phyloP scores from a whole-genome alignment of 352 stramenopile species.

The Thalassiosira ordinaria region DNA sequence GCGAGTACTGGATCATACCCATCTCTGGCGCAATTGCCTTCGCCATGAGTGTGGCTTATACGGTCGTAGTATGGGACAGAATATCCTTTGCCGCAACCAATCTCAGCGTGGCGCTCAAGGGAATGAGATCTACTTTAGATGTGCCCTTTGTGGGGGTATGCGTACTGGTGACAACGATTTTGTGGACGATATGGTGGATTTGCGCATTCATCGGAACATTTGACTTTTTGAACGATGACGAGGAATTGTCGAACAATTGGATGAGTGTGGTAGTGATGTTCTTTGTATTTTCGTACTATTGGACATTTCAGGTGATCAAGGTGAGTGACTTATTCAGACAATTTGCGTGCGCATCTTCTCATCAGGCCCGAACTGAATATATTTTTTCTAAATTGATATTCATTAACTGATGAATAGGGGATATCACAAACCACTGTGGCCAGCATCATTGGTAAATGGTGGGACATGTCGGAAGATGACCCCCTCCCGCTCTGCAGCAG shows the following conservation, averaged over 20 bases:
- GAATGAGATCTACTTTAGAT: constrained; percentile 48
- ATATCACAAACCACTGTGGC: constrained; percentile 54
- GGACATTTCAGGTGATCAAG: constrained; percentile 78
- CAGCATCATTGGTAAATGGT: constrained; percentile 55
- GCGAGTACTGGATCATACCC: constrained; percentile 36
- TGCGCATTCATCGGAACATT: constrained; percentile 70
- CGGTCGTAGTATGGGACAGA: constrained; percentile 53
- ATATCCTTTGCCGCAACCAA: constrained; percentile 54
- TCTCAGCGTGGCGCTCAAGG: constrained; percentile 50
- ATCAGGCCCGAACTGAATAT: no score
- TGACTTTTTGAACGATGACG: constrained; percentile 59
- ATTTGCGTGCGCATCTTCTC: no score
- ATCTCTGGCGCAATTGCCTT: constrained; percentile 26
- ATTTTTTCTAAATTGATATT: no score
- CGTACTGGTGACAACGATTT: constrained; percentile 41
- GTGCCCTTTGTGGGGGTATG: constrained; percentile 41
- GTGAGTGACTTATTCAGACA: no score
- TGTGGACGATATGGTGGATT: constrained; percentile 85
- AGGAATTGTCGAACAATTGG: constrained; percentile 57
- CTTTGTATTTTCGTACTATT: constrained; percentile 72
- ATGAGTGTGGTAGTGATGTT: constrained; percentile 57
- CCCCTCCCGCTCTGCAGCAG: constrained; percentile 34
- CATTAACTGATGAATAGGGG: constrained; percentile 38
- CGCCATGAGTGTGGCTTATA: constrained; percentile 42
- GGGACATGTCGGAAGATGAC: constrained; percentile 44